Evolutionary conservation across 1,284 basidiomycete species (phyloP).

Genomic region (Trichosporon sp.): DNA sequence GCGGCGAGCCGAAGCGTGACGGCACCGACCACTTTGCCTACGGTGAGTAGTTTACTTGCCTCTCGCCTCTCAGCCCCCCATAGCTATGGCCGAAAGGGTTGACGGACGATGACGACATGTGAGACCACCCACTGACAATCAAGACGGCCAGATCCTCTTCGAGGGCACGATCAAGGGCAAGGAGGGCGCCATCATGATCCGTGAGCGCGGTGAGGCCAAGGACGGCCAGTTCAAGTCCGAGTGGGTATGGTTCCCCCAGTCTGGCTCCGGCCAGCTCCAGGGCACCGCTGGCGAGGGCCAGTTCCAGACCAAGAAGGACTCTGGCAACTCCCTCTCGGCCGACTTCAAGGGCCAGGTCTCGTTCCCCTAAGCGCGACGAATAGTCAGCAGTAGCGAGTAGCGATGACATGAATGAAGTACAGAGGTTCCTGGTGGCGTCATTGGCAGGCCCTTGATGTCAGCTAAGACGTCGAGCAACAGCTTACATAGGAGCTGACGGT

Average conservation of each 20-base stretch:
- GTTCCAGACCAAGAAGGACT: background rate
- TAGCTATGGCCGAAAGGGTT: too few relatives aligned
- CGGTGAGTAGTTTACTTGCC: background rate
- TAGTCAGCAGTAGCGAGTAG: background rate
- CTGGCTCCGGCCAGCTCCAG: constrained; percentile 22
- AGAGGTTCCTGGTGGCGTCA: background rate
- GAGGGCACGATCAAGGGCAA: constrained; percentile 26
- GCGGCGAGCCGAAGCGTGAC: background rate
- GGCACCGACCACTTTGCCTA: constrained; percentile 14
- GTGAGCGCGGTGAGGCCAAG: constrained; percentile 17
- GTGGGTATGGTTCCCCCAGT: constrained; percentile 20
- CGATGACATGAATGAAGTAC: background rate
- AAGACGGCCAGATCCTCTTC: constrained; percentile 26
- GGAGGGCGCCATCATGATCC: constrained; percentile 21
- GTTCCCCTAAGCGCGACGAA: constrained; percentile 9
- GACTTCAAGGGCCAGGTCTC: background rate
- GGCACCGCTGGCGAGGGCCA: constrained; percentile 20
- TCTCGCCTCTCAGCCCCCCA: too few relatives aligned
- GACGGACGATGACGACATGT: too few relatives aligned
- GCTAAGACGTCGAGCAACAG: too few relatives aligned
- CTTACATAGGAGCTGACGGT: too few relatives aligned
- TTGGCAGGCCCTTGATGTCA: background rate
- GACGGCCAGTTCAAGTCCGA: constrained; percentile 15
- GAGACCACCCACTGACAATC: background rate
- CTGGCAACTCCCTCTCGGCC: background rate